phyloP scores from a whole-genome alignment of 805 yeast species.

The Metschnikowia lochheadii region DNA sequence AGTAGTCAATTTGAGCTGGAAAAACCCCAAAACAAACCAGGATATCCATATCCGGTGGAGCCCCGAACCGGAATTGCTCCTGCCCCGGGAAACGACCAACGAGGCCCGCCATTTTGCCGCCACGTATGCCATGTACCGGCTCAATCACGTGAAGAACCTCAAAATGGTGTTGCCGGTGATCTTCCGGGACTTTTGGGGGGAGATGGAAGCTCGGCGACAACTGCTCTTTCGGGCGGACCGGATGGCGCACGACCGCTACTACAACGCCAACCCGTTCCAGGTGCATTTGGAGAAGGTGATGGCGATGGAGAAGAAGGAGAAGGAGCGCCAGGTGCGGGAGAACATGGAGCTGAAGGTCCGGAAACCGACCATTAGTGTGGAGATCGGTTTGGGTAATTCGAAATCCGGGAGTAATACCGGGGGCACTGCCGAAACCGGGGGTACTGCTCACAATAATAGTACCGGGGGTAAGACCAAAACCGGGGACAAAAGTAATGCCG shows the following conservation, averaged over 20 bases:
- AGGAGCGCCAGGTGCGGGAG: slow-evolving; percentile 43
- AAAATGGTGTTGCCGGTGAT: slow-evolving; percentile 84
- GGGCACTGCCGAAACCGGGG: too few relatives aligned
- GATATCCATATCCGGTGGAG: slow-evolving; percentile 52
- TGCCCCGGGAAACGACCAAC: slow-evolving; percentile 72
- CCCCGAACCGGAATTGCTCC: slow-evolving; percentile 47
- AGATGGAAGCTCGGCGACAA: slow-evolving; percentile 59
- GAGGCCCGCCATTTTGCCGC: slow-evolving; percentile 93
- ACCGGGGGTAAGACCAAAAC: not conserved
- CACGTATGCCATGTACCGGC: slow-evolving; percentile 76
- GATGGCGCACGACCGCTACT: slow-evolving; percentile 46
- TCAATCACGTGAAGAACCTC: slow-evolving; percentile 76
- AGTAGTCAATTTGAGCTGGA: slow-evolving; percentile 59
- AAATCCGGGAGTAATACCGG: not conserved
- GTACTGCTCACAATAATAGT: not conserved
- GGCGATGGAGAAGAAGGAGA: slow-evolving; percentile 36
- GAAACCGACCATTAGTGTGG: slow-evolving; percentile 41
- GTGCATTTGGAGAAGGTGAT: slow-evolving; percentile 58
- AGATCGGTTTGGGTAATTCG: not conserved
- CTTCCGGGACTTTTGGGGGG: slow-evolving; percentile 75
- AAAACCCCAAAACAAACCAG: slow-evolving; percentile 79
- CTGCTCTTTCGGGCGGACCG: slow-evolving; percentile 44
- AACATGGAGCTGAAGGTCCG: slow-evolving; percentile 50
- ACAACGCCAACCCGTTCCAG: slow-evolving; percentile 73
- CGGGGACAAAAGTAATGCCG: too few relatives aligned